Base-by-base conservation (phyloP, 129 eudicot species). In the Ambrosia artemisiifolia region DNA sequence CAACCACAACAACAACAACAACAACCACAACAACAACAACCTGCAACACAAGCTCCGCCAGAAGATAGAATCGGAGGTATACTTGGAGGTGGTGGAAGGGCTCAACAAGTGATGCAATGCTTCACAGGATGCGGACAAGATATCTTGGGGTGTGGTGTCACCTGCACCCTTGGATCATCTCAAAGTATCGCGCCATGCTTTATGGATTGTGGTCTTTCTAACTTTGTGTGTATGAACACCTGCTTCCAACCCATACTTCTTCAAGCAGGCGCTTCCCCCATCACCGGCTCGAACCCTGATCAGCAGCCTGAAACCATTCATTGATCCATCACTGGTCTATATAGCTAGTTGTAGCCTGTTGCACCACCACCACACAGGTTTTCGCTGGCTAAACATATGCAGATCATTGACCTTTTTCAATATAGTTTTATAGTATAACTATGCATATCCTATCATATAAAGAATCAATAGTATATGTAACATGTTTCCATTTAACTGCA, bases 121-220 rank as follows among this genome's bases (percentile, higher is more conserved):
- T 78, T 78, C 61, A 78, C 82, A 30, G 82, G 82, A 63, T 78
- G 82, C 14, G 72, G 82, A 12, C 82, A 78, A 71, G 67, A 78
- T 42, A 78, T 78, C 14, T 50, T 78, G 53, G 82, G 82, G 0
- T 78, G 82, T 40, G 77, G 76, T 63, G 77, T 78, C 48, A 78
- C 77, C 4, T 78, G 82, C 67, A 78, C 82, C 32, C 77, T 78
- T 46, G 82, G 82, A 51, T 78, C 82, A 12, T 78, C 82, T 38
- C 82, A 78, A 78, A 78, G 72, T 32, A 78, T 78, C 30, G 50
- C 73, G 63, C 82, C 82, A 0, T 78, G 82, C 20, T 70, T 78
- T 71, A 67, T 44, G 55, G 82, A 78, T 54, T 78, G 82, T 63
- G 82, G 82, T 71, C 67, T 78, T 2, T 71, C 82, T 70, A 78